Percentiles rank a stretch among this genome's conserved stretches.
Evolutionary conservation across 2,329 filamentous ascomycete species (phyloP).

Genomic region (Chaetomium strumarium): DNA sequence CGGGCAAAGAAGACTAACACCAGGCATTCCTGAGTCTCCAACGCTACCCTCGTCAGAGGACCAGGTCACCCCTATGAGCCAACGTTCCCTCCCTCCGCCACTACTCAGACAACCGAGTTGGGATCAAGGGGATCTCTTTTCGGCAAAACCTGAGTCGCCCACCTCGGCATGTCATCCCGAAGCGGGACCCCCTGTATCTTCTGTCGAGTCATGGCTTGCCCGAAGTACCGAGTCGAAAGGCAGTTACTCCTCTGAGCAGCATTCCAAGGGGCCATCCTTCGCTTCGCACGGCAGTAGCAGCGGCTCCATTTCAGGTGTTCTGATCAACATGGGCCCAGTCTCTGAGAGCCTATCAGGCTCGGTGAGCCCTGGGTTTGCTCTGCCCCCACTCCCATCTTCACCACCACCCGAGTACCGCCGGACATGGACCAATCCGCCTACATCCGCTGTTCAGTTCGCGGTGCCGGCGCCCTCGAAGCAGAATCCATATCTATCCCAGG

Average conservation of each 20-base stretch:
- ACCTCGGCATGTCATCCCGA: not conserved
- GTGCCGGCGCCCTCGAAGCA: not conserved
- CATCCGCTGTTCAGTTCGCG: not conserved
- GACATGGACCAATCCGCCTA: not conserved
- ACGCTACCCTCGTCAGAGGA: constrained; percentile 1
- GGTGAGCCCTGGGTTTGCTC: not conserved
- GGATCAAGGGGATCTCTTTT: constrained; percentile 4
- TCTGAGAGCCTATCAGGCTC: not conserved
- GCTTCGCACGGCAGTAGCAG: not conserved
- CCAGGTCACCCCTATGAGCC: not conserved
- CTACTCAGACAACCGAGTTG: not conserved
- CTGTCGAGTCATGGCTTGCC: not conserved
- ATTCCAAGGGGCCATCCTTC: not conserved
- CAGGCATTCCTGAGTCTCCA: constrained; percentile 4
- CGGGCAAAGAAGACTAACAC: not conserved
- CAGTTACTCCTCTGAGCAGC: not conserved
- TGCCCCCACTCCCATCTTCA: constrained; percentile 1
- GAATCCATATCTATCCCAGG: constrained; percentile 1
- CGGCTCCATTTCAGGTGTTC: not conserved
- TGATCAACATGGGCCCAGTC: not conserved
- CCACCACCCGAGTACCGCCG: constrained; percentile 10
- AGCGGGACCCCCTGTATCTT: not conserved
- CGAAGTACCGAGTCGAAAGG: not conserved
- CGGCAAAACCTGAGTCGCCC: constrained; percentile 7
- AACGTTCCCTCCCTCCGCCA: constrained; percentile 5